Evolutionary conservation across 1,284 basidiomycete genomes (phyloP), one percentile per base, ranked within the genome.

Genomic region (Sporisorium iseilematis-ciliati): DNA sequence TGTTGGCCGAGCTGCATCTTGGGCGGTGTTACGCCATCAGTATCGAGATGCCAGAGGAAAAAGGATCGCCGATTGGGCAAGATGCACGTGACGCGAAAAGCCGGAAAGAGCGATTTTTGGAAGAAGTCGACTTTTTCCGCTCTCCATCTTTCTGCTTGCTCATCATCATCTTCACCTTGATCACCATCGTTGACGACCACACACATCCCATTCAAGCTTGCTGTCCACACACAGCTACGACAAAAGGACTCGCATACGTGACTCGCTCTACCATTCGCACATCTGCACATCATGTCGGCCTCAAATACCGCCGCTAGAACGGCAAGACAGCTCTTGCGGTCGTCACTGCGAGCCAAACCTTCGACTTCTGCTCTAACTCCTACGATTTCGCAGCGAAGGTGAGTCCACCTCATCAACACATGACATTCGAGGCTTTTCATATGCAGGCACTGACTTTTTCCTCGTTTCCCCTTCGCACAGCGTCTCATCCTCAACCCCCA

Each of bases 401-500:
- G 52, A 46, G 68, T 61, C 20, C 14, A 4, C 11, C 35, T 1
- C 12, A 4, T 35, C 20, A 20, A 11, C 41, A 46, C 21, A 26
- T 26, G 7, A 12, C 45, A 31, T n/a, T 18, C 18, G 21, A 31
- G 4, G 26, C 26, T 20, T 20, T 21, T 4, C 41, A 21, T 4
- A 21, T 16, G 16, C 12, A 42, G 23, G 26, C 3, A 18, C 23
- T 49, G 26, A 25, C 57, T 29, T 12, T 0, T 33, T 26, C 5
- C n/a, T 23, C 6, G 12, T 7, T 4, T 29, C 18, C 2, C 23
- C 4, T 48, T 3, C 14, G 3, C 21, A n/a, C 73, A 76, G 68
- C 33, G 57, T 76, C 33, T 65, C 73, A 3, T 64, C 68, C 4
- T 61, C 65, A 3, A 38, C 53, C 16, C 60, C 73, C n/a, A 53